phyloP scores from a whole-genome alignment of 306 rosid genomes.

The Sophora flavescens region DNA sequence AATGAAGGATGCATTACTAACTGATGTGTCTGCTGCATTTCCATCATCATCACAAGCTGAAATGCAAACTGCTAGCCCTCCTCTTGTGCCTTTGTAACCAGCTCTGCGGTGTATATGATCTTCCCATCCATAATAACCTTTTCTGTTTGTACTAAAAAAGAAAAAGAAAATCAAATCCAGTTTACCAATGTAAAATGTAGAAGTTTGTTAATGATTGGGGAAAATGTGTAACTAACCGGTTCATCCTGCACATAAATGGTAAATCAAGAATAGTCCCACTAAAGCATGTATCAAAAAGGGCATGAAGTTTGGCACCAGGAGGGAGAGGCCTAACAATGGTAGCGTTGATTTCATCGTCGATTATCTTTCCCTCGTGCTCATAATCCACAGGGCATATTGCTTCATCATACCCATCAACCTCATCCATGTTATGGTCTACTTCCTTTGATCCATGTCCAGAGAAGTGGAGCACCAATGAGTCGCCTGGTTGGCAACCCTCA shows the following conservation, averaged over 20 bases:
- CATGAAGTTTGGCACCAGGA: conserved; percentile 67
- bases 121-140: conserved; percentile 56
- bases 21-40: conserved; percentile 58
- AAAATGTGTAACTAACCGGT: conserved; percentile 48
- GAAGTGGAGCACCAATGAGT: conserved; percentile 68
- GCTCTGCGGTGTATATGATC: conserved; percentile 45
- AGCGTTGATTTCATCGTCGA: conserved; percentile 73
- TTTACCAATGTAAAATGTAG: neutral
- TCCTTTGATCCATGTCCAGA: conserved; percentile 69
- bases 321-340: conserved; percentile 70
- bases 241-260: conserved; percentile 63
- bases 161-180: conserved; percentile 15
- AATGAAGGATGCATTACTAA: conserved; percentile 42
- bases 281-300: conserved; percentile 66
- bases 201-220: neutral
- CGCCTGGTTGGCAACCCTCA: conserved; percentile 62
- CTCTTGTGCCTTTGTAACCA: conserved; percentile 60
- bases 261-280: conserved; percentile 73
- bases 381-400: conserved; percentile 72
- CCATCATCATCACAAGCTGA: conserved; percentile 63
- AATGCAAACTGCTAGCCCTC: conserved; percentile 60
- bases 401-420: conserved; percentile 69
- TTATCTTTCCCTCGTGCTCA: conserved; percentile 55
- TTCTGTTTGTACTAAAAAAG: conserved; percentile 42
- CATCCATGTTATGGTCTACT: conserved; percentile 55